Conservation (phyloP, 108 stramenopile species). For the Nitzschia palea region DNA sequence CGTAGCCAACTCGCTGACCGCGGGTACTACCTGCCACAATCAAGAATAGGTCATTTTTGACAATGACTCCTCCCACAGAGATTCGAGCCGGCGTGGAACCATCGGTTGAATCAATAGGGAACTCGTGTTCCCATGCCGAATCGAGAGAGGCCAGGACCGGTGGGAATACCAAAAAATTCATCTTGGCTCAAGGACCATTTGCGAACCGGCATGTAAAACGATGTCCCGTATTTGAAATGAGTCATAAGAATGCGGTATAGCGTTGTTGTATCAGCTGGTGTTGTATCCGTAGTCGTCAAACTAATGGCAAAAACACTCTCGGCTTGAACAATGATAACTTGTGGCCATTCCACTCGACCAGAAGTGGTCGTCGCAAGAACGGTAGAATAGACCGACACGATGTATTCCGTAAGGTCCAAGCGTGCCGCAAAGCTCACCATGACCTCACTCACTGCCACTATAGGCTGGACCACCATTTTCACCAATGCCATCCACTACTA, state of each 20-base stretch:
- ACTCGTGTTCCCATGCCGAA: conserved; percentile 13
- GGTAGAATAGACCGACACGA: background rate
- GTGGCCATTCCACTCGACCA: conserved; percentile 4
- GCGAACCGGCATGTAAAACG: conserved; percentile 22
- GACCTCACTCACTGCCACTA: background rate
- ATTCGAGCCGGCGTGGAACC: background rate
- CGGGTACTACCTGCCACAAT: conserved; percentile 20
- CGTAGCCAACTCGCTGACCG: conserved; percentile 14
- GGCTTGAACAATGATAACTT: background rate
- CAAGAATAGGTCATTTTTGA: conserved; percentile 6
- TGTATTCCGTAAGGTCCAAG: background rate
- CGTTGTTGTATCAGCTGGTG: background rate
- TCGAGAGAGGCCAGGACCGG: background rate
- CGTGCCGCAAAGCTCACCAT: conserved; percentile 13
- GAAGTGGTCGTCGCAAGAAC: background rate
- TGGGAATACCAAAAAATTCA: conserved; percentile 11
- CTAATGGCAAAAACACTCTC: background rate
- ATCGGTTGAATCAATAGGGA: conserved; percentile 10
- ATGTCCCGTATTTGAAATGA: conserved; percentile 21
- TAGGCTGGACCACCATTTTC: conserved; percentile 1
- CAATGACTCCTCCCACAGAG: conserved; percentile 17
- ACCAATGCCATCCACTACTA: conserved; percentile 12
- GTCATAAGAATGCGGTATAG: conserved; percentile 12
- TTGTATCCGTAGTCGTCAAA: background rate
- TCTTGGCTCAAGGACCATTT: background rate